Evolutionary conservation across 176 grass and related monocot genomes (phyloP), one percentile per base, ranked within the genome.

Genomic region (Pontederia paniculata): DNA sequence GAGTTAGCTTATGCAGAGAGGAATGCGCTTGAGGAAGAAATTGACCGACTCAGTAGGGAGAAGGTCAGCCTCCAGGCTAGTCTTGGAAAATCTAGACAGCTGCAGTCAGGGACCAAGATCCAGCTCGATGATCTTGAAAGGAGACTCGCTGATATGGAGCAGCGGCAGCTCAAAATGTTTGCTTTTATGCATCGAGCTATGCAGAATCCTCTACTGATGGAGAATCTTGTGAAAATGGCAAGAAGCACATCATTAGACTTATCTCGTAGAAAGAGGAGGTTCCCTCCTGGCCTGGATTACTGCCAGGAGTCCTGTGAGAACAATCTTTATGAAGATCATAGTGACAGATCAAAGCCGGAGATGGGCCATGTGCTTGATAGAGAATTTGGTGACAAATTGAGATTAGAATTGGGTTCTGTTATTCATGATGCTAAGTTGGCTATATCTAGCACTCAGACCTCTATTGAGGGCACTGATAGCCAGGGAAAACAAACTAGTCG

Each of bases 181-280:
- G 60, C 69, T 67, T 98, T 91, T 62, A 69, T 98, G 61, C 83
- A 88, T 17, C 78, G 75, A 37, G 83, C 83, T 67, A 63, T 68
- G 60, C 70, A 68, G 67, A 91, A 98, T 22, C 86, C 83, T 68
- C 74, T 57, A 4, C 87, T 98, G 63, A 77, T 89, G 64, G 63
- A 76, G 8, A 98, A 78, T 69, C 86, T 98, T 23, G n/a, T 84
- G 66, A 98, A 98, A 83, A 88, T 88, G 86, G 86, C 93, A 41
- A 70, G 79, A 31, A 12, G 68, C 31, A 76, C 81, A 16, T 62
- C 74, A 7, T 17, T 43, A 1, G 57, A 72, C 45, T 73, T 79
- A 12, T 14, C 78, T 47, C 64, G 84, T 60, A 98, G 82, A 73
- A 98, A 88, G 66, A 77, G 93, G 60, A 86, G 83, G 56, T 65